A percentile compares a stretch with the other conserved stretches of the same genome.
Evolutionary conservation across 202 grass and related monocot species (phyloP).

Genomic region (Musa balbisiana): DNA sequence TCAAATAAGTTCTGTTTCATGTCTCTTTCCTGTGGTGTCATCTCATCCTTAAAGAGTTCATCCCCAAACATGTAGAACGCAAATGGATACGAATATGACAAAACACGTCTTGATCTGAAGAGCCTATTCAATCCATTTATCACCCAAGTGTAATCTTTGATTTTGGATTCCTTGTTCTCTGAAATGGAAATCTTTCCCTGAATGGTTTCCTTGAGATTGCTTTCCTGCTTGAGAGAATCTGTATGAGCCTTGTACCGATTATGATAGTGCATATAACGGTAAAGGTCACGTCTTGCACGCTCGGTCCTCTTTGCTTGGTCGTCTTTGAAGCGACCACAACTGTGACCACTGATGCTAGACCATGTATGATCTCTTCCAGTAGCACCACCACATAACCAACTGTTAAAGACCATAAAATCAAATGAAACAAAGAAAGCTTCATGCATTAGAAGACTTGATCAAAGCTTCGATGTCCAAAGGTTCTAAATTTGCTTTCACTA

Average conservation of each 20-base stretch:
- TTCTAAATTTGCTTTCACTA: too few relatives aligned
- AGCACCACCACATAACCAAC: slow-evolving; percentile 95
- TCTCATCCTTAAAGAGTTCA: slow-evolving; percentile 97
- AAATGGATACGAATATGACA: slow-evolving; percentile 97
- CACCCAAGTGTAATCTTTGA: slow-evolving; percentile 95
- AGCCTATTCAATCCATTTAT: slow-evolving; percentile 83
- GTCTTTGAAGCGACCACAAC: slow-evolving; percentile 79
- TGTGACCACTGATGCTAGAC: slow-evolving; percentile 83
- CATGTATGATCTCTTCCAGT: slow-evolving; percentile 89
- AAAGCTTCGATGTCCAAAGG: too few relatives aligned
- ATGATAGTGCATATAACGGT: slow-evolving; percentile 95
- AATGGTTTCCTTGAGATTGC: slow-evolving; percentile 65
- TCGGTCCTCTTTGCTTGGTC: slow-evolving; percentile 61
- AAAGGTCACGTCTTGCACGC: slow-evolving; percentile 66
- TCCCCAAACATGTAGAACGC: slow-evolving; percentile 98
- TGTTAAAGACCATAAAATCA: slow-evolving; percentile 36
- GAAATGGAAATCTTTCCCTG: slow-evolving; percentile 81
- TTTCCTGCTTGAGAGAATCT: slow-evolving; percentile 94
- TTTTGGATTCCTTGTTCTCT: slow-evolving; percentile 93
- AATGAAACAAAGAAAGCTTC: slow-evolving; percentile 20
- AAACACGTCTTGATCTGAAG: slow-evolving; percentile 86
- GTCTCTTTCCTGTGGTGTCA: slow-evolving; percentile 75
- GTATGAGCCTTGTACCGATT: slow-evolving; percentile 97
- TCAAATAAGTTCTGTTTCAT: slow-evolving; percentile 95
- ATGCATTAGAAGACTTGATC: neutral